Evolutionary conservation across 108 stramenopile genomes (phyloP).

Genomic region (Nitzschia palea): DNA sequence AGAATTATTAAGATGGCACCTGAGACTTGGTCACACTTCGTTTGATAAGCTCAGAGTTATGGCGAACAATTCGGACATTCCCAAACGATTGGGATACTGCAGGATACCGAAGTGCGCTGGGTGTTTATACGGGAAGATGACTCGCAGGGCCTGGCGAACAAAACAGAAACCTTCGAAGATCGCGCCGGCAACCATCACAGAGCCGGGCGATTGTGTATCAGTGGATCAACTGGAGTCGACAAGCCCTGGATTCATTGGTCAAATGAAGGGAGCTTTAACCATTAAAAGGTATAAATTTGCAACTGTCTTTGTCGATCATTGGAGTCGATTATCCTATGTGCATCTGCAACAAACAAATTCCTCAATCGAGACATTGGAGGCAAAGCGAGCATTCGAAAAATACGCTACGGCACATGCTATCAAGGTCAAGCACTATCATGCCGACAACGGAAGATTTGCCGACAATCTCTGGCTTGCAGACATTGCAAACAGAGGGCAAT

Average conservation of each 20-base stretch:
- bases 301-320: conserved; percentile 43
- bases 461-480: conserved; percentile 14
- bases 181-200: neutral
- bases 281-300: conserved; percentile 28
- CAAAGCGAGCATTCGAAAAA: conserved; percentile 47
- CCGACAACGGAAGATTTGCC: conserved; percentile 45
- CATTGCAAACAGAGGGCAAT: conserved; percentile 12
- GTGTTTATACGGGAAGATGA: conserved; percentile 31
- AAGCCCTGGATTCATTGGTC: conserved; percentile 33
- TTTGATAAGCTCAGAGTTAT: conserved; percentile 18
- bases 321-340: conserved; percentile 21
- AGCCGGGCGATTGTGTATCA: conserved; percentile 27
- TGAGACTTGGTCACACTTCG: conserved; percentile 29
- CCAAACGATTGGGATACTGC: conserved; percentile 15
- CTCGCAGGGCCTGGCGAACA: conserved; percentile 26
- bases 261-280: conserved; percentile 29
- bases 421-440: conserved; percentile 39
- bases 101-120: conserved; percentile 24
- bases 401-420: neutral
- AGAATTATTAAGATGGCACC: conserved; percentile 30
- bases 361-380: conserved; percentile 33
- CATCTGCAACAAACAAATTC: conserved; percentile 29
- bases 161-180: conserved; percentile 5
- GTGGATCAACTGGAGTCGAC: conserved; percentile 32
- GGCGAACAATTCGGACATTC: conserved; percentile 24